Conservation (phyloP, 805 yeast genomes). For the Lipomyces yamadae region DNA sequence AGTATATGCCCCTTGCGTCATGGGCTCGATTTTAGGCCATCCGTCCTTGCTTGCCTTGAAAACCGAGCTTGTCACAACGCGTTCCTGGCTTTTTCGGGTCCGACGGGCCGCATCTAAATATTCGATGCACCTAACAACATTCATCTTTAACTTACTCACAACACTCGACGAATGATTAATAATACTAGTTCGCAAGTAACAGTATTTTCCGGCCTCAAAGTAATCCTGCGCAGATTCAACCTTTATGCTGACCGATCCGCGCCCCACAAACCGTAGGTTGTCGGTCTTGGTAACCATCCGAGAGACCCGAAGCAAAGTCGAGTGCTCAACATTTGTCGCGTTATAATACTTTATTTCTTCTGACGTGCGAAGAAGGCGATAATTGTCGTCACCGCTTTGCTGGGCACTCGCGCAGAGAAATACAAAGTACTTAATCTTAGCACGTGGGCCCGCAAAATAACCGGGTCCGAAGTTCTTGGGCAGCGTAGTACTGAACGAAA, state of each 20-base stretch:
- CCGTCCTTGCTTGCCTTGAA: conserved; percentile 14
- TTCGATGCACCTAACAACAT: conserved; percentile 15
- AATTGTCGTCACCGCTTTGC: neutral
- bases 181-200: conserved; percentile 8
- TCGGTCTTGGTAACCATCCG: conserved; percentile 1
- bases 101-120: conserved; percentile 10
- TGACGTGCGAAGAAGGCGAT: neutral
- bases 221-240: conserved; percentile 11
- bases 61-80: conserved; percentile 13
- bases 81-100: conserved; percentile 5
- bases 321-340: neutral
- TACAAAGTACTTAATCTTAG: conserved; percentile 11
- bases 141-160: conserved; percentile 18
- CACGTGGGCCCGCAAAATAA: conserved; percentile 4
- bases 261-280: conserved; percentile 12
- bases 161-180: conserved; percentile 11
- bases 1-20: conserved; percentile 9
- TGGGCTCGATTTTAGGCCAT: conserved; percentile 17
- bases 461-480: conserved; percentile 18
- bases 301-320: neutral
- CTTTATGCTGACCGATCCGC: conserved; percentile 18
- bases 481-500: neutral
- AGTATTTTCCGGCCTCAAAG: conserved; percentile 13
- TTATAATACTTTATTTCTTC: conserved; percentile 21
- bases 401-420: conserved; percentile 5